Conservation (phyloP, 2,329 filamentous ascomycete genomes). For the Cercospora canescens region DNA sequence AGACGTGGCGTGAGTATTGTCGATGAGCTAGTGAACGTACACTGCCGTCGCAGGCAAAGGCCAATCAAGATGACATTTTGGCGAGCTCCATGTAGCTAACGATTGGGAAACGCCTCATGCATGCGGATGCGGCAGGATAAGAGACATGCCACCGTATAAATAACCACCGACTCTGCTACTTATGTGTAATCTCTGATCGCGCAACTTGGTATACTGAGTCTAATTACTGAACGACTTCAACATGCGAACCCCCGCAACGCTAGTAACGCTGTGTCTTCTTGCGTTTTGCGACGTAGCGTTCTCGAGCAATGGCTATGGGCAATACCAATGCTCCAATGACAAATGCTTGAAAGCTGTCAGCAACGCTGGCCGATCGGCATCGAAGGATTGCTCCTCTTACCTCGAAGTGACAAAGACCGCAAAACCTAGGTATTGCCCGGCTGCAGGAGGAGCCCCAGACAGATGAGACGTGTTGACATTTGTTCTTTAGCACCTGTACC, state of each 20-base stretch:
- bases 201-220: neutral
- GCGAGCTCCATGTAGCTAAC: neutral
- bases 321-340: neutral
- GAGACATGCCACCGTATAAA: neutral
- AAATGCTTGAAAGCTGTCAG: neutral
- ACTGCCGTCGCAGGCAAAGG: neutral
- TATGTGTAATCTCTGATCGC: neutral
- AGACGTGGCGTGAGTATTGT: neutral
- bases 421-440: neutral
- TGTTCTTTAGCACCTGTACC: neutral
- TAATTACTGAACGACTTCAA: too few relatives aligned
- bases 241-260: too few relatives aligned
- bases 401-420: neutral
- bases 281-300: neutral
- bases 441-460: neutral
- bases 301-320: neutral
- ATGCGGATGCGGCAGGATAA: neutral
- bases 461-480: neutral
- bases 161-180: neutral
- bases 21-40: neutral
- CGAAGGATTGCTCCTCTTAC: neutral
- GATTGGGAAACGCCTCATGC: neutral
- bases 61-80: neutral
- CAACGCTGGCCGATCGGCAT: neutral
- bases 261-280: neutral